phyloP scores from a whole-genome alignment of 2,329 filamentous ascomycete genomes.

The Cytospora schulzeri region DNA sequence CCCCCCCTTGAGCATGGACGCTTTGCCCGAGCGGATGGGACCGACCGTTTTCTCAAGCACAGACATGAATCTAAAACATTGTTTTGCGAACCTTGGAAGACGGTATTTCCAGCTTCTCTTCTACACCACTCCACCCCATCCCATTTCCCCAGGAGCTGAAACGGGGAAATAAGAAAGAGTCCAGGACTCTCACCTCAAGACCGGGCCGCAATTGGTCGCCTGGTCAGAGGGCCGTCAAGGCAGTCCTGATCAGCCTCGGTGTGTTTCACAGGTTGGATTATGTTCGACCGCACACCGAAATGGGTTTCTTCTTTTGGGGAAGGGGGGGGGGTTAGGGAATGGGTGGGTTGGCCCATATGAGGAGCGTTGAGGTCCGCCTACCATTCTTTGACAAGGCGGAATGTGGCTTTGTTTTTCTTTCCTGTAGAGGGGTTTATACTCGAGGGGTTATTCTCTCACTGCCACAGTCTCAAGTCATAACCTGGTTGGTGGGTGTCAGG shows the following conservation, averaged over 20 bases:
- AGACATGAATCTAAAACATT: slow-evolving; percentile 15
- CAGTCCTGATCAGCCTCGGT: slow-evolving; percentile 19
- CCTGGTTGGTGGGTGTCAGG: slow-evolving; percentile 9
- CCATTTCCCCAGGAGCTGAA: background rate
- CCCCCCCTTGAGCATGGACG: slow-evolving; percentile 2
- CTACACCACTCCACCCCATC: no score
- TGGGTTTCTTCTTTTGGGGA: background rate
- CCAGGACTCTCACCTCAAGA: background rate
- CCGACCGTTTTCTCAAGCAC: slow-evolving; percentile 7
- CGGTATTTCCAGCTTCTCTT: background rate
- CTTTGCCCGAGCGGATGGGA: background rate
- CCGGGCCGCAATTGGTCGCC: slow-evolving; percentile 14
- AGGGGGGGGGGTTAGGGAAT: background rate
- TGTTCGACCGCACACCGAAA: slow-evolving; percentile 9
- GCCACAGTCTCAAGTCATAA: background rate
- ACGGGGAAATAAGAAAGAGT: background rate
- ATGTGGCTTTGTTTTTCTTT: background rate
- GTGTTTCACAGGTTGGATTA: slow-evolving; percentile 23
- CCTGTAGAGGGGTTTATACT: background rate
- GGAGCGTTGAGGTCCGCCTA: background rate
- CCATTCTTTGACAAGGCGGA: background rate
- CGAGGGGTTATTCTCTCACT: background rate
- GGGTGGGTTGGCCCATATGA: background rate
- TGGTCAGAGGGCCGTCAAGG: slow-evolving; percentile 19
- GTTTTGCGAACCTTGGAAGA: no score